Base-by-base conservation (phyloP, 805 yeast genomes). In the Wickerhamiella sergipiensis region DNA sequence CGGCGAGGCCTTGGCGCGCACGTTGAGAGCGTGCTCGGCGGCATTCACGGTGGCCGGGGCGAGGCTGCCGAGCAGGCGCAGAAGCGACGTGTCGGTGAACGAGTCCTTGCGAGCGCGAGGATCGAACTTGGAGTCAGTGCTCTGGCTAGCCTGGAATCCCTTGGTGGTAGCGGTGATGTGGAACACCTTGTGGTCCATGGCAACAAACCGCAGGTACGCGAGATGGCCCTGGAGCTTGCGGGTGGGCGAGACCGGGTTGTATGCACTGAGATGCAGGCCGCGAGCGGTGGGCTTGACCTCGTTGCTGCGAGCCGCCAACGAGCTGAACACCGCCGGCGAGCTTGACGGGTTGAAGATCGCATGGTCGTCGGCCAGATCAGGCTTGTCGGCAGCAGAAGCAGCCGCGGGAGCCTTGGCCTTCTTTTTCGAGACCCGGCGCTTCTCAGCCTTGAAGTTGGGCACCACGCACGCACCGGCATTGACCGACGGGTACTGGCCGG, bases 191-290 rank as follows among this genome's bases (percentile, higher is more conserved):
- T 83, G 83, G 67, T 92, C 97, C 56, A 85, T 70, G 46, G 96
- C 85, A 59, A 79, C 81, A 43, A 80, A 72, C 51, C 77, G 77
- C 60, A 92, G 71, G 66, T 90, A 90, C 52, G 83, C 71, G 59
- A 89, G 71, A 61, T 89, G 95, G 23, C 97, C 97, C 62, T 74
- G 76, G 46, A 73, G 57, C 58, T 71, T 76, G 62, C 75, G 78
- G 48, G 71, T 68, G 17, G 81, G 71, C 29, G 90, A 82, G 13
- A 87, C 87, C 3, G 97, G 95, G 56, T 85, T 81, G 92, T 95
- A 90, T 50, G 78, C 77, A 13, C 95, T 85, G 47, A 87, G 64
- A 49, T 73, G 76, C 54, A 92, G 67, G 8, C 90, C 83, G 50
- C 74, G 72, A 17, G 78, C 70, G 10, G 66, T 65, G n/a, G 71